Evolutionary conservation across 306 rosid species (phyloP).

Genomic region (Begonia peltatifolia): DNA sequence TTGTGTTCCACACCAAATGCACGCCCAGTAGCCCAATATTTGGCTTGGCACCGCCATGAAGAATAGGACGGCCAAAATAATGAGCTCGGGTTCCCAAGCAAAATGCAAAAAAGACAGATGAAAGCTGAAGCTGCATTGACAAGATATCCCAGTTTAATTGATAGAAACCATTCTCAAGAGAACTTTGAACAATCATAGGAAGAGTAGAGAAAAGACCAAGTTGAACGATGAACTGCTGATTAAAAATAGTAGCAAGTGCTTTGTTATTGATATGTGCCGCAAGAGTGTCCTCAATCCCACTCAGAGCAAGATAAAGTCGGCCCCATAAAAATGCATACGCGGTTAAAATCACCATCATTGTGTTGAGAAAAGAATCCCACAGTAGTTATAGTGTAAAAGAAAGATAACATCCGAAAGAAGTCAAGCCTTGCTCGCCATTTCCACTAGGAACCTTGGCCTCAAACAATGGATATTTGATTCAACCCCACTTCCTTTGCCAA

Average conservation of each 20-base stretch:
- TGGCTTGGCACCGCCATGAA: constrained; percentile 90
- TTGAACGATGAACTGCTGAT: constrained; percentile 68
- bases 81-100: constrained; percentile 80
- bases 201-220: constrained; percentile 77
- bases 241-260: constrained; percentile 52
- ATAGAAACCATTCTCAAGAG: no score
- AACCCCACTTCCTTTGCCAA: constrained; percentile 91
- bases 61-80: constrained; percentile 68
- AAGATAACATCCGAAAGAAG: constrained; percentile 74
- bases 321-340: constrained; percentile 83
- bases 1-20: no score
- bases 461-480: constrained; percentile 80
- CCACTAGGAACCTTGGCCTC: constrained; percentile 95
- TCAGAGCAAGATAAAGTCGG: constrained; percentile 65
- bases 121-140: constrained; percentile 83
- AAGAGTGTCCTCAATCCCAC: constrained; percentile 58
- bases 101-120: constrained; percentile 78
- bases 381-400: constrained; percentile 69
- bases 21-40: constrained; percentile 76
- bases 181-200: constrained; percentile 82
- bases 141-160: constrained; percentile 85
- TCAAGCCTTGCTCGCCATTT: constrained; percentile 83
- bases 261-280: constrained; percentile 22
- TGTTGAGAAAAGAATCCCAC: constrained; percentile 78
- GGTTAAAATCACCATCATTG: constrained; percentile 58